phyloP scores from a whole-genome alignment of 1,139 yeast species.

The Kodamaea fungicola region DNA sequence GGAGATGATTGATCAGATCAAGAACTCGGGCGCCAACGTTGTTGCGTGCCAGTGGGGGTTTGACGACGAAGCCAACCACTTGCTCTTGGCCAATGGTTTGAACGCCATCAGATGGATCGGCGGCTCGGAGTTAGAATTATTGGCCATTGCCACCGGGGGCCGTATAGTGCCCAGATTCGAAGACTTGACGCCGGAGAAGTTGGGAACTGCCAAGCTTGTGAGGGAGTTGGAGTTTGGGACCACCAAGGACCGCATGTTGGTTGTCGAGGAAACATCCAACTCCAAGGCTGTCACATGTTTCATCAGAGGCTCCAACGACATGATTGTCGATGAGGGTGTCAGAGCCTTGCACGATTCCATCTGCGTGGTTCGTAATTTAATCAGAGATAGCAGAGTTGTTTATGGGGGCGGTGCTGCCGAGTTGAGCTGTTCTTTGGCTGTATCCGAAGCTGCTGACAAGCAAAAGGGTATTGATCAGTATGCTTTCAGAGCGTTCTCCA shows the following conservation, averaged over 20 bases:
- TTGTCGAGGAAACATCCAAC: constrained; percentile 86
- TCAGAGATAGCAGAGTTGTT: constrained; percentile 88
- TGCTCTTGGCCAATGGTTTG: constrained; percentile 78
- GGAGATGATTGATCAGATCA: constrained; percentile 86
- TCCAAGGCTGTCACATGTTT: constrained; percentile 91
- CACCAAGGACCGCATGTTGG: constrained; percentile 92
- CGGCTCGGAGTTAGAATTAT: constrained; percentile 91
- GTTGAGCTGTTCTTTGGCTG: constrained; percentile 87
- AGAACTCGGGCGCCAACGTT: constrained; percentile 88
- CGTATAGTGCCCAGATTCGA: constrained; percentile 97
- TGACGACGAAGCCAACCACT: constrained; percentile 97
- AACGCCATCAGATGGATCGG: constrained; percentile 99
- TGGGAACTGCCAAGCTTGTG: constrained; percentile 84
- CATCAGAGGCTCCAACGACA: constrained; percentile 91
- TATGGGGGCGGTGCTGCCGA: constrained; percentile 99
- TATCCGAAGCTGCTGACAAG: constrained; percentile 86
- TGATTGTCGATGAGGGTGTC: constrained; percentile 96
- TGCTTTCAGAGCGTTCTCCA: constrained; percentile 92
- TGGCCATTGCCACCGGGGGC: constrained; percentile 97
- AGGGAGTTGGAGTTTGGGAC: constrained; percentile 94
- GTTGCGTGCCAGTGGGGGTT: constrained; percentile 99
- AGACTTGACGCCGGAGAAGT: constrained; percentile 75
- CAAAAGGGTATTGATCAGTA: constrained; percentile 96
- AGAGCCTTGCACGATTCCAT: constrained; percentile 96
- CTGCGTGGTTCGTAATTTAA: constrained; percentile 94